Percentiles rank a stretch among this genome's conserved stretches.
Evolutionary conservation across 1,284 basidiomycete species (phyloP).

Genomic region (Fomitopsis betulina): DNA sequence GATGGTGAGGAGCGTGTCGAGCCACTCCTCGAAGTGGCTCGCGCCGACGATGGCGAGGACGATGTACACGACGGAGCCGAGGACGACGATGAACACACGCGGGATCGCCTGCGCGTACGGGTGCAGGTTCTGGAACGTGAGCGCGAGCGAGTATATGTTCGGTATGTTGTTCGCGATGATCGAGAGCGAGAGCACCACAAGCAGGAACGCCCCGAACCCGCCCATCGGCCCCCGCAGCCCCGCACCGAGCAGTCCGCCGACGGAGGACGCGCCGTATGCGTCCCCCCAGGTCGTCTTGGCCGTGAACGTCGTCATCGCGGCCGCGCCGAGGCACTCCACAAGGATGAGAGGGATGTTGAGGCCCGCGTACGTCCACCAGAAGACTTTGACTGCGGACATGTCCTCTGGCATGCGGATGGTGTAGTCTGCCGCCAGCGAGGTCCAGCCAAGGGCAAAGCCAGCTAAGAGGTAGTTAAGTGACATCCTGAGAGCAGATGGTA

Average conservation of each 20-base stretch:
- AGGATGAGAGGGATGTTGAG: slow-evolving; percentile 22
- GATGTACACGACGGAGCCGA: slow-evolving; percentile 30
- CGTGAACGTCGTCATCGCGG: slow-evolving; percentile 25
- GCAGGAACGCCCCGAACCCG: slow-evolving; percentile 26
- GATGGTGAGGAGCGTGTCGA: slow-evolving; percentile 29
- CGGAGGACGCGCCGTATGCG: slow-evolving; percentile 17
- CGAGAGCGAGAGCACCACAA: slow-evolving; percentile 27
- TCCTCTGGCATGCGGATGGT: slow-evolving; percentile 31
- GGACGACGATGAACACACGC: slow-evolving; percentile 30
- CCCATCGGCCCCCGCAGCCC: slow-evolving; percentile 21
- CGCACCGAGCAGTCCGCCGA: slow-evolving; percentile 26
- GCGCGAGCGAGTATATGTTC: slow-evolving; percentile 30
- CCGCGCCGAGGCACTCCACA: slow-evolving; percentile 10
- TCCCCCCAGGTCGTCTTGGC: slow-evolving; percentile 21
- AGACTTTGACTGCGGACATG: slow-evolving; percentile 26
- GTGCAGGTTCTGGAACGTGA: slow-evolving; percentile 32
- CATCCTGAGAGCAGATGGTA: neutral
- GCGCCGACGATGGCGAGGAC: slow-evolving; percentile 32
- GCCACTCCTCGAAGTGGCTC: slow-evolving; percentile 28
- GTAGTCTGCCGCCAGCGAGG: slow-evolving; percentile 25
- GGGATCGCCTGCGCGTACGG: slow-evolving; percentile 30
- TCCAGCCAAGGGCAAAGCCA: slow-evolving; percentile 27
- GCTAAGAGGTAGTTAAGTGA: slow-evolving; percentile 3
- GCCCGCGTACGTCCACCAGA: slow-evolving; percentile 30
- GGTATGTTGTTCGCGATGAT: slow-evolving; percentile 32